These are phyloP conservation scores for Polytrichum commune DNA, from an alignment of 225 moss, liverwort and hornwort genomes.

Conservation along the genomic window DNA sequence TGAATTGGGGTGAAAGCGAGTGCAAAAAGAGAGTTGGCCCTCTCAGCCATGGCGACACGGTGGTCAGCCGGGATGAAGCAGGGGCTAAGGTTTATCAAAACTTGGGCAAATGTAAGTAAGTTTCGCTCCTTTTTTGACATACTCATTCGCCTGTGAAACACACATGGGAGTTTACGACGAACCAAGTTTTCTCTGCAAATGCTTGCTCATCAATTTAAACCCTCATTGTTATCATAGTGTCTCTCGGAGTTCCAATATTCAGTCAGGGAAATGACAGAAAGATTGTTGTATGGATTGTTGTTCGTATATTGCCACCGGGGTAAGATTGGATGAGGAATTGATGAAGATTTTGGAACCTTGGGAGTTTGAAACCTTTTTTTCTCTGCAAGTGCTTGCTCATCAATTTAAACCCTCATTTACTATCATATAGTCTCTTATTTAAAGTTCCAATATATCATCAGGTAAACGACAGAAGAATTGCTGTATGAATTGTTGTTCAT, in stretches of 20 bases:
- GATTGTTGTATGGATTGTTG: background rate
- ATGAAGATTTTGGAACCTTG: no score
- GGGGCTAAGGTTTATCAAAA: slow-evolving; percentile 26
- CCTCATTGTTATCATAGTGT: no score
- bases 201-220: no score
- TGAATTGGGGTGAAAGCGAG: no score
- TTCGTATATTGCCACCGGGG: background rate
- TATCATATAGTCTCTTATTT: no score
- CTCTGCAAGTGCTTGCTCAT: no score
- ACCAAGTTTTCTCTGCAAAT: no score
- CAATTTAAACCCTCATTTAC: no score
- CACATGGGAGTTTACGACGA: no score
- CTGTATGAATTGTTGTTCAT: background rate
- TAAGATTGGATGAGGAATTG: background rate
- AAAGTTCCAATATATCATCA: background rate
- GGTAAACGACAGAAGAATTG: background rate
- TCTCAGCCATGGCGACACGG: slow-evolving; percentile 22
- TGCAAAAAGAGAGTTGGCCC: no score
- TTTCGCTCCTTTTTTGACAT: background rate
- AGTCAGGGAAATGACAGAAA: background rate
- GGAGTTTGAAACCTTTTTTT: no score
- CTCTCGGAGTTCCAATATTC: background rate
- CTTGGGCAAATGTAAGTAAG: slow-evolving; percentile 40
- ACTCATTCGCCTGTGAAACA: background rate
- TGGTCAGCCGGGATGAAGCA: slow-evolving; percentile 30